Evolutionary conservation across 2,329 filamentous ascomycete genomes (phyloP), one percentile per base, ranked within the genome.

Genomic region (Hypoxylon sp.): DNA sequence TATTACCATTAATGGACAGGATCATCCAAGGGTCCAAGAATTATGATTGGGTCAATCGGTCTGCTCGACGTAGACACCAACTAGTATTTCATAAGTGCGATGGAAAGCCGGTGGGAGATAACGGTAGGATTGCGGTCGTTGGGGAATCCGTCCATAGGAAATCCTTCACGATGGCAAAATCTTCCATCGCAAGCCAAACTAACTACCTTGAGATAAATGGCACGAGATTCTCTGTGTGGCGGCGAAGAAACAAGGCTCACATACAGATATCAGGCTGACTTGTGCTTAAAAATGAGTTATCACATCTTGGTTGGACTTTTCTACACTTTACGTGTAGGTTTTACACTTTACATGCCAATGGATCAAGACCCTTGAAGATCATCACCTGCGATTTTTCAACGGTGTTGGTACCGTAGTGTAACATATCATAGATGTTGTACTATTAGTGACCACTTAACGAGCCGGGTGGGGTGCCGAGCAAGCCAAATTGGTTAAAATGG

Each of bases 111-210:
- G 39, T 19, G 10, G 39, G 17, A 57, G 29, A 57, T 46, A 62
- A 62, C 29, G 29, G 29, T 31, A 31, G 59, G 59, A 67, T 67
- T 52, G 42, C 14, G 53, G 53, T 63, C 39, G 29, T 31, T 29
- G 47, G 59, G 19, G 62, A 58, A 67, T 65, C 52, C 57, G 47
- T 60, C 31, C 58, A 37, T 69, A 63, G 52, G 33, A 14, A 64
- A 71, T 69, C 66, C 66, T 71, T 59, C 53, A 60, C 52, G 59
- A 68, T 66, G 66, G 64, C 39, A 42, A 47, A 53, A 33, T 54
- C 22, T 17, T 37, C 35, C 35, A 59, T 63, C 50, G 44, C 51
- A 47, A 69, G 58, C 58, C 19, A 47, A 47, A 13, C 39, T 44
- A 44, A 31, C 44, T 47, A 19, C 54, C 54, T 57, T 47, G 17